Base-by-base conservation (phyloP, 352 stramenopile genomes). In the Phytophthora macrochlamydospora region DNA sequence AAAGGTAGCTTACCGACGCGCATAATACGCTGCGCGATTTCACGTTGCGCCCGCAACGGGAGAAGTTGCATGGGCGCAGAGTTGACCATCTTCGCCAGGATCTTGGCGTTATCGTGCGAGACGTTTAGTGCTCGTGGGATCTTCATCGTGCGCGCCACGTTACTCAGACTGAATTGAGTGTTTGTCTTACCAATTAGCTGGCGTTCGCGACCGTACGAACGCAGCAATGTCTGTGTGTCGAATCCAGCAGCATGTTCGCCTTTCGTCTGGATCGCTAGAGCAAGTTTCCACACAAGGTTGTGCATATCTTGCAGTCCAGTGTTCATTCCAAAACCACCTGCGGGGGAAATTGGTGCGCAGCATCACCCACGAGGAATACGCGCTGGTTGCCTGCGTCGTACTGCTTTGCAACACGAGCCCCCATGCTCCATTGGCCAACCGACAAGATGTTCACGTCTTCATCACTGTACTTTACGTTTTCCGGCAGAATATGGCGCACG, bases 311-410 rank as follows among this genome's bases (percentile, higher is more conserved):
- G 89, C 31, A 98, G 71, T 42, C 93, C 94, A 1, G 91, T 97
- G 73, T 98, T 98, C 79, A 98, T 94, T 55, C 94, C 94, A 44
- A 98, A 95, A 3, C 94, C 94, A 32, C 94, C 94, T 14, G 93
- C 91, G 0, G 94, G 7, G 94, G 93, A 51, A 98, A 98, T 64
- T 97, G 89, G 55, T 98, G 94, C 7, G 93, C 94, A 3, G 93
- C 90, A 54, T 98, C 94, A 37, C 94, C 94, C 1, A 93, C 90
- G 51, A 98, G 80, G 65, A 98, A 98, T 9, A 97, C 74, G 6
- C 75, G 71, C 32, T 81, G 55, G 30, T 85, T 67, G 13, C 46
- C 60, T 13, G 65, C 60, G 73, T 92, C 71, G 69, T 97, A 98
- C 31, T 86, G 76, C 61, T 94, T 77, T 24, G 93, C 93, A n/a